Conservation (phyloP, 2,329 filamentous ascomycete genomes). For the Dactylellina haptotyla region DNA sequence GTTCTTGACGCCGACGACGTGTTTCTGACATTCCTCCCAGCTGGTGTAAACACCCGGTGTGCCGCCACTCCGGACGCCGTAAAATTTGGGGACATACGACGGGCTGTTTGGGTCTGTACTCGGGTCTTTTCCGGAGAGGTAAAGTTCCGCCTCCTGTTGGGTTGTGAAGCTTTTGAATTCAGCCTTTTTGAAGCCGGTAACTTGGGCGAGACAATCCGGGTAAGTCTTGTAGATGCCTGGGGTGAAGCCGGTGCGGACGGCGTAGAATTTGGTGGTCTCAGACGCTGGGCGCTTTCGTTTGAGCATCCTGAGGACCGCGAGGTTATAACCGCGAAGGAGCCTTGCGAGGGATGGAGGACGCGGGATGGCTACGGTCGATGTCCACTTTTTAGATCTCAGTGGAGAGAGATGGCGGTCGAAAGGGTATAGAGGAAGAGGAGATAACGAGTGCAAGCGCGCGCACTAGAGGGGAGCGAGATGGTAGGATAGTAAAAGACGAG, state of each 20-base stretch:
- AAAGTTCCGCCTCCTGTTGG: constrained; percentile 56
- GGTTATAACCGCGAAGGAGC: constrained; percentile 40
- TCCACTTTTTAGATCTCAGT: constrained; percentile 40
- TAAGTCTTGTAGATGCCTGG: constrained; percentile 74
- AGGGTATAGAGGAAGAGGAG: not conserved
- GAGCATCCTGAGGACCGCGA: constrained; percentile 37
- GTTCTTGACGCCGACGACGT: constrained; percentile 73
- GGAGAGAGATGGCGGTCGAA: constrained; percentile 9
- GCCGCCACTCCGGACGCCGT: constrained; percentile 70
- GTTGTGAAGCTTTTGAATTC: constrained; percentile 59
- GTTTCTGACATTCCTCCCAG: constrained; percentile 71
- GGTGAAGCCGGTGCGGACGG: constrained; percentile 69
- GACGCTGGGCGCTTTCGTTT: constrained; percentile 54
- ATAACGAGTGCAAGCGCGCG: constrained; percentile 3
- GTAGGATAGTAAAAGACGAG: not conserved
- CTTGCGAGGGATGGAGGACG: constrained; percentile 28
- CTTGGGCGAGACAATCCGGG: constrained; percentile 71
- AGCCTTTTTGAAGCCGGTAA: constrained; percentile 68
- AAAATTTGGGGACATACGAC: constrained; percentile 66
- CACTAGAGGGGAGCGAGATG: not conserved
- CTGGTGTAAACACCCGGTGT: constrained; percentile 71
- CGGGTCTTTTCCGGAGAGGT: constrained; percentile 57
- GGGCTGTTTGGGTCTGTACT: constrained; percentile 57
- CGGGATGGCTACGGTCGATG: constrained; percentile 21
- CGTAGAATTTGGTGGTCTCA: constrained; percentile 68